A percentile compares a stretch with the other conserved stretches of the same genome.
phyloP scores from a whole-genome alignment of 129 eudicot genomes.

The Chrysanthemum seticuspe region DNA sequence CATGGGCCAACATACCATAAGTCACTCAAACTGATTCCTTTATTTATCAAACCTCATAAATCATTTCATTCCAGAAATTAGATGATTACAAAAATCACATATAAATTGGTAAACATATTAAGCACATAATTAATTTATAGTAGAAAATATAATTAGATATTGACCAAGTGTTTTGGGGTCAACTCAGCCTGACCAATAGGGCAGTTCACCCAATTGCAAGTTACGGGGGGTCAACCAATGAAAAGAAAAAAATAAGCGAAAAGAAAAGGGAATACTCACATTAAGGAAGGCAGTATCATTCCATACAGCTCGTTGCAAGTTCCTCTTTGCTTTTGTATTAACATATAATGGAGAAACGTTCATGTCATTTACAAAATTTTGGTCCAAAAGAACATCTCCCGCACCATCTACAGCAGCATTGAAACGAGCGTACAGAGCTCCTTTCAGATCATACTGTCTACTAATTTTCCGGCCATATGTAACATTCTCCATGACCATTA shows the following conservation, averaged over 20 bases:
- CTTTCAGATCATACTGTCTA: constrained; percentile 86
- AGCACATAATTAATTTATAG: neutral
- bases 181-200: neutral
- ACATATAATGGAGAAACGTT: constrained; percentile 78
- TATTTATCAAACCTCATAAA: too few relatives aligned
- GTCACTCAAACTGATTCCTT: too few relatives aligned
- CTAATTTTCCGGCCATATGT: constrained; percentile 61
- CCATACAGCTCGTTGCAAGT: constrained; percentile 87
- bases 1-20: too few relatives aligned
- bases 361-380: constrained; percentile 93
- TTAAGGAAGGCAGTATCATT: constrained; percentile 86
- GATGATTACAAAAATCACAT: neutral
- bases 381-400: constrained; percentile 90
- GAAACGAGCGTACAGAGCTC: constrained; percentile 77
- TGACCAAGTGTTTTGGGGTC: too few relatives aligned
- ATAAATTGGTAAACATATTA: neutral
- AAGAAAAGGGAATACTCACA: constrained; percentile 44
- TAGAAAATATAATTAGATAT: too few relatives aligned
- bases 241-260: neutral
- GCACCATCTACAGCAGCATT: constrained; percentile 58
- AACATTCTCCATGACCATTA: constrained; percentile 94
- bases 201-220: too few relatives aligned
- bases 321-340: constrained; percentile 56
- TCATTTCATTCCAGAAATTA: neutral
- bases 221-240: neutral